Base-by-base conservation (phyloP, 2,329 filamentous ascomycete genomes). In the Talaromyces funiculosus region DNA sequence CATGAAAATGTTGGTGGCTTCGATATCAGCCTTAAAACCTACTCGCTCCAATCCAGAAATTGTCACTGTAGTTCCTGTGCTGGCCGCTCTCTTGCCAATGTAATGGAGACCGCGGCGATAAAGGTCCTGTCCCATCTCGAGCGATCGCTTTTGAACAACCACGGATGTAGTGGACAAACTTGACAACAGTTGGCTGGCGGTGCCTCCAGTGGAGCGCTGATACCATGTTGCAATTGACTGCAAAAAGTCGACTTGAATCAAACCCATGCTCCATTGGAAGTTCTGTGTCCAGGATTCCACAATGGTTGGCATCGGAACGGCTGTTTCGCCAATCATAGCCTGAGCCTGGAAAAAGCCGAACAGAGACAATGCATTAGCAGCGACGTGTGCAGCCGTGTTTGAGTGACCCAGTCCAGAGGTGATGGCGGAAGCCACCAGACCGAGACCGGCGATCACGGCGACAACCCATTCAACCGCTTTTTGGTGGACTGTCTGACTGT, bases 201-300 rank as follows among this genome's bases (percentile, higher is more conserved):
- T 91, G 64, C 93, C 93, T 57, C 93, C 93, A 2, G 93, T 97
- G 3, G 93, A 85, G 63, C 92, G 89, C 77, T 96, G 92, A 73
- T 97, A 97, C 93, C 93, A 97, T 37, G 92, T 96, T 63, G 90
- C 90, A 70, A 96, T 90, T 53, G 81, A 81, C 78, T 97, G 91
- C 78, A 97, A 84, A 74, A 96, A 97, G n/a, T 81, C 81, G 43
- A 97, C 82, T 56, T 85, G 84, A 69, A 97, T 96, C 68, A 97
- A 92, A 68, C 93, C 93, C 90, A 97, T 94, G 70, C 89, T 95
- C 93, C 93, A 97, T 72, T 95, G 90, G 78, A 97, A 97, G 77
- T 97, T 93, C 77, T 97, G 92, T 1, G 92, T 96, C 93, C 93
- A 97, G 0, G 92, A 84, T 69, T 90, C 84, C 58, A 96, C 93